phyloP scores from a whole-genome alignment of 352 stramenopile species.

The Pythium apleroticum region DNA sequence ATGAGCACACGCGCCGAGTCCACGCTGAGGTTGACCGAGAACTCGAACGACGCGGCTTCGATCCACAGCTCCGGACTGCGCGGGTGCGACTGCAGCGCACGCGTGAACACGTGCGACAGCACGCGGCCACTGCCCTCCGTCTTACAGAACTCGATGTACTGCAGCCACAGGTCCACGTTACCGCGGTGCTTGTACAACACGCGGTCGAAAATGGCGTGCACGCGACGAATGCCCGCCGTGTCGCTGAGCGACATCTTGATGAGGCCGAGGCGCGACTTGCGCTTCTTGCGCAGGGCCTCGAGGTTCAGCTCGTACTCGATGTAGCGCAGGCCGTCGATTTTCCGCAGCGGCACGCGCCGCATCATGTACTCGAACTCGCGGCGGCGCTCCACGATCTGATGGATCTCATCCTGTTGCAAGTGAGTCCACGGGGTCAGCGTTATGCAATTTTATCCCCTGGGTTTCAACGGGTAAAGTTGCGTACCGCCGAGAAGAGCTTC shows the following conservation, averaged over 20 bases:
- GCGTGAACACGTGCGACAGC: conserved; percentile 79
- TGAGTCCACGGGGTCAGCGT: not conserved
- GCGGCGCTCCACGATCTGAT: conserved; percentile 88
- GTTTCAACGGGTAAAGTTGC: not conserved
- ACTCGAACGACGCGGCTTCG: conserved; percentile 90
- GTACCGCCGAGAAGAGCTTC: conserved; percentile 75
- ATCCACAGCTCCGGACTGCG: conserved; percentile 89
- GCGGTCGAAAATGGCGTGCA: conserved; percentile 88
- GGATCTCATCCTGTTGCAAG: conserved; percentile 69
- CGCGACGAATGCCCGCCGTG: conserved; percentile 61
- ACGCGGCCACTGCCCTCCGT: conserved; percentile 64
- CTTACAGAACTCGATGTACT: conserved; percentile 90
- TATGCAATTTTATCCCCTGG: not conserved
- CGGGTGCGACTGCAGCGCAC: conserved; percentile 85
- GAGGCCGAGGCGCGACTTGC: conserved; percentile 70
- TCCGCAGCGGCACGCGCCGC: conserved; percentile 83
- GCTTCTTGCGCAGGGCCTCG: conserved; percentile 81
- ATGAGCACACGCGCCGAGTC: conserved; percentile 88
- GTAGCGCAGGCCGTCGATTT: conserved; percentile 92
- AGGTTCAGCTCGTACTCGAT: conserved; percentile 94
- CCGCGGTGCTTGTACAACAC: conserved; percentile 87
- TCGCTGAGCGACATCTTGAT: conserved; percentile 75
- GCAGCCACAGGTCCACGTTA: conserved; percentile 89
- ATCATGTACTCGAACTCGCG: conserved; percentile 93
- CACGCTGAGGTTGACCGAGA: conserved; percentile 82